Evolutionary conservation across 352 stramenopile genomes (phyloP), one percentile per base, ranked within the genome.

Genomic region (Aphanomyces astaci): DNA sequence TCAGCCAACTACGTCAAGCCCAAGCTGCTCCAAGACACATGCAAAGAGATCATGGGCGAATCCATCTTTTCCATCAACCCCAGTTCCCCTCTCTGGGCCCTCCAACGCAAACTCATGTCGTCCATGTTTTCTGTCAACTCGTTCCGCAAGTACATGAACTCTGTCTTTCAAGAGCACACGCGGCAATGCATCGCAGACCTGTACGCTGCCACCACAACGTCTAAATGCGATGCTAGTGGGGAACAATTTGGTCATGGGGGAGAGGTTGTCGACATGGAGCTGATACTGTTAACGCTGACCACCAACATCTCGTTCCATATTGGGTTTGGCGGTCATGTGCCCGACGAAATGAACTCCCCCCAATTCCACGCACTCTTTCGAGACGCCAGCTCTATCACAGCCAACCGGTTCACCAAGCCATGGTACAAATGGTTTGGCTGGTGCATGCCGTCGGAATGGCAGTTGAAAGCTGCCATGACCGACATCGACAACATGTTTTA

Each of bases 21-120:
- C 2, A 73, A 85, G 57, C 77, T 79, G 4, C 87, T 91, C 53
- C 71, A 89, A 30, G 79, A 88, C 43, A 80, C 79, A 1, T 89
- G 86, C 64, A 64, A 77, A 1, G 81, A 89, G 59, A 59, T 89
- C 30, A 89, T 91, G 70, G 77, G 77, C 36, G 76, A 87, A 57
- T 87, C 82, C 33, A 88, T 91, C 56, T 91, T 91, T 32, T 78
- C 77, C 19, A 76, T 87, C 72, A 91, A 89, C 59, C 81, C 88
- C 62, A 59, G 43, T 4, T 68, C 62, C 30, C 62, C 39, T 15
- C 51, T 68, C 31, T 68, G 62, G 62, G 48, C 62, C 19, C 49
- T 51, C 51, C 62, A 68, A 31, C 62, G 62, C 33, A 68, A 68
- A 33, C 39, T 68, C 31, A 68, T 68, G 62, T 51, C 62, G 27